These are phyloP conservation scores for Colletotrichum echinochloae DNA, from an alignment of 2,329 filamentous ascomycete genomes.

Conservation along the genomic window DNA sequence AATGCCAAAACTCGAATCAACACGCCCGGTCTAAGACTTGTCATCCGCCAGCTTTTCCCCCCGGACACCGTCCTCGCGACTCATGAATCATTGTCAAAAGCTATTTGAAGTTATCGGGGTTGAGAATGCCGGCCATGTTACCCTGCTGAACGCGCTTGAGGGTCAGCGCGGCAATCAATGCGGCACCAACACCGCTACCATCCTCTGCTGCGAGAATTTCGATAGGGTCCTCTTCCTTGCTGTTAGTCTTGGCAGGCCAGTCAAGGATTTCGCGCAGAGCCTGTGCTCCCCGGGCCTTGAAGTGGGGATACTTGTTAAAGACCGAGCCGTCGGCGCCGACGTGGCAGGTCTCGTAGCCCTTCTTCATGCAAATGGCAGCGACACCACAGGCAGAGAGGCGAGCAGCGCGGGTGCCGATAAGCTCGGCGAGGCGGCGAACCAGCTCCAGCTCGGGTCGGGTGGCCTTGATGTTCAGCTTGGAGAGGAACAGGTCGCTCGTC, in stretches of 20 bases:
- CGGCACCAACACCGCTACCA: slow-evolving; percentile 95
- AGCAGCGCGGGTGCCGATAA: slow-evolving; percentile 94
- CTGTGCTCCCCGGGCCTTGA: slow-evolving; percentile 90
- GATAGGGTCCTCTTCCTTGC: slow-evolving; percentile 85
- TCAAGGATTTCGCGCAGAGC: slow-evolving; percentile 95
- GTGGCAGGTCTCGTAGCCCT: slow-evolving; percentile 87
- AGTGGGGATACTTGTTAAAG: slow-evolving; percentile 99
- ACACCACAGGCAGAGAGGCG: slow-evolving; percentile 95
- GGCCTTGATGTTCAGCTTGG: slow-evolving; percentile 77
- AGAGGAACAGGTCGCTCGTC: slow-evolving; percentile 84
- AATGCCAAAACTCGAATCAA: slow-evolving; percentile 40
- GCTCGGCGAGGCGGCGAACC: slow-evolving; percentile 86
- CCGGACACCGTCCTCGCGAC: slow-evolving; percentile 30
- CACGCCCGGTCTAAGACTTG: slow-evolving; percentile 42
- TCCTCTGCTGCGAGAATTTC: slow-evolving; percentile 93
- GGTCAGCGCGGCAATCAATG: slow-evolving; percentile 85
- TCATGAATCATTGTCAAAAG: slow-evolving; percentile 11
- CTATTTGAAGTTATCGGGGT: slow-evolving; percentile 71
- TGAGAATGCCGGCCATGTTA: slow-evolving; percentile 72
- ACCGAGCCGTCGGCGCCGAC: slow-evolving; percentile 97
- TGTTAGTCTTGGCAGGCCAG: slow-evolving; percentile 79
- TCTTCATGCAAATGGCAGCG: slow-evolving; percentile 97
- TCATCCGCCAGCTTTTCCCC: slow-evolving; percentile 36
- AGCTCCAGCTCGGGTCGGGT: slow-evolving; percentile 87
- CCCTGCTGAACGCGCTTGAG: slow-evolving; percentile 73